Base-by-base conservation (phyloP, 179 eudicot species). In the Spinacia oleracea region DNA sequence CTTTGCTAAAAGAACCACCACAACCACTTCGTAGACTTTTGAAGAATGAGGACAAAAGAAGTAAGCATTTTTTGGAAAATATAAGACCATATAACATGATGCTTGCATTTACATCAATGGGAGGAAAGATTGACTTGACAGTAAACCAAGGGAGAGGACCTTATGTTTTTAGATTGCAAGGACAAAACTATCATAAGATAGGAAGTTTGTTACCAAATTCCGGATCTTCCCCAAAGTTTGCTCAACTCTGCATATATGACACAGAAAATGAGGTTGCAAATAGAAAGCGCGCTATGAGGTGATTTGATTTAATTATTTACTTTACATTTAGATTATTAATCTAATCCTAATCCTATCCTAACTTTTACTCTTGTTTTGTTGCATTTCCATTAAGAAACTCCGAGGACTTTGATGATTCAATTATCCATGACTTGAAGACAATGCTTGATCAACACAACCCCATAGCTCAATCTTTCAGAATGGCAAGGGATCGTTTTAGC, bases 171-270 rank as follows among this genome's bases (percentile, higher is more conserved):
- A 58, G 51, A 70, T 14, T 76, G 9, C 1, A 16, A 3, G 80
- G 79, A 6, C 64, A 59, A 59, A 59, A 59, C 29, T 23, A 59
- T 23, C 0, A 59, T 59, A 43, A 9, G 11, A 67, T 73, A 16
- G 76, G 76, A 34, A 56, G 76, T 62, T 67, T 82, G 12, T 27
- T 67, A 6, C 79, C 79, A 2, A 16, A 6, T 74, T 68, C 4
- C 69, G 35, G 58, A 4, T 23, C 35, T 1, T 16, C 14, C 14
- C 74, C 58, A 45, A 71, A 71, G 25, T 25, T 83, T 51, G 23
- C 58, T 3, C 82, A 79, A 20, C 14, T 83, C 0, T 79, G 75
- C 59, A 79, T 75, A 32, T 83, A 74, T 18, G 77, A 79, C 29
- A 76, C 67, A 3, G 50, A 75, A 42, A 79, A 74, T 60, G 82